phyloP scores from a whole-genome alignment of 2,329 filamentous ascomycete genomes.

The Aureobasidium mangrovei region DNA sequence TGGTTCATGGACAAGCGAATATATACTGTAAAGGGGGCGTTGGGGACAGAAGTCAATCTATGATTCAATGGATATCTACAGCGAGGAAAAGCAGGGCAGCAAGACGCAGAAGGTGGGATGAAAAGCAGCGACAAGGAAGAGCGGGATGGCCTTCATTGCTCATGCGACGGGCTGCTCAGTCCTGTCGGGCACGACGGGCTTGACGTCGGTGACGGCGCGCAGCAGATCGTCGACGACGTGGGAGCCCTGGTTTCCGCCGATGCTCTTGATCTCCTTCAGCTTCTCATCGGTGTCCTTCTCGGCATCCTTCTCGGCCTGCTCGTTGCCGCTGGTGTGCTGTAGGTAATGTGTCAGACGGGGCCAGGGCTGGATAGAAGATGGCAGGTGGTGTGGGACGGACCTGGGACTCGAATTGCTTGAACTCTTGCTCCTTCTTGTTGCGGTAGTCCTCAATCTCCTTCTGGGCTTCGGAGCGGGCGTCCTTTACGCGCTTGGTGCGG shows the following conservation, averaged over 20 bases:
- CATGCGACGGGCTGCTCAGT: constrained; percentile 25
- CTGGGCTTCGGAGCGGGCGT: constrained; percentile 91
- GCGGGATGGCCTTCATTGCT: not conserved
- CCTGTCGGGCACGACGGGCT: constrained; percentile 55
- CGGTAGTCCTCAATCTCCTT: constrained; percentile 95
- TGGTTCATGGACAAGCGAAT: too few relatives aligned
- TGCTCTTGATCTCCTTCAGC: constrained; percentile 70
- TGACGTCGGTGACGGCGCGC: constrained; percentile 73
- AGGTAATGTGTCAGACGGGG: constrained; percentile 2
- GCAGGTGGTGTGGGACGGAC: constrained; percentile 31
- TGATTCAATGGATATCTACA: constrained; percentile 16
- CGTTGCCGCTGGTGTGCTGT: constrained; percentile 88
- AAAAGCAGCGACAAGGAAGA: not conserved
- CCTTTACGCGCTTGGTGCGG: constrained; percentile 94
- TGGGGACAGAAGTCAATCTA: constrained; percentile 1
- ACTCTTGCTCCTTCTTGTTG: constrained; percentile 83
- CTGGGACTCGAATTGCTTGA: constrained; percentile 85
- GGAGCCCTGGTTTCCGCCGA: constrained; percentile 69
- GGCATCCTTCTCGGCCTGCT: constrained; percentile 60
- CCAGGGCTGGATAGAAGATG: not conserved
- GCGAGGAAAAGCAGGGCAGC: constrained; percentile 2
- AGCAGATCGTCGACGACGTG: constrained; percentile 78
- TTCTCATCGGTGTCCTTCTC: constrained; percentile 72
- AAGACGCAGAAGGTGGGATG: not conserved
- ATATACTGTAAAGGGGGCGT: not conserved